A percentile compares a stretch with the other conserved stretches of the same genome.
Conservation (phyloP, 345 rosid genomes). For the Brassica napus region DNA sequence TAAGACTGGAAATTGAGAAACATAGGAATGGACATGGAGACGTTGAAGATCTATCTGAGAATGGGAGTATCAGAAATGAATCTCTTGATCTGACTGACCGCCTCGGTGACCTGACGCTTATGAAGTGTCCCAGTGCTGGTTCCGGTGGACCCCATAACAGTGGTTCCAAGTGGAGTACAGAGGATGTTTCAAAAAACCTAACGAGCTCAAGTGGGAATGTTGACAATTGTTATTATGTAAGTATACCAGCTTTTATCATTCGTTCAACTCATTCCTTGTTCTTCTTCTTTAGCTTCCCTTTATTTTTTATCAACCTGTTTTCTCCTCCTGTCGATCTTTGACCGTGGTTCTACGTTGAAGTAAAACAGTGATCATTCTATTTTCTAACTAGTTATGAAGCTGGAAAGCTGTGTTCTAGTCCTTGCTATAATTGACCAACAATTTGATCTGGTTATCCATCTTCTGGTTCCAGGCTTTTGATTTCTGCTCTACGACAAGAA, state of each 20-base stretch:
- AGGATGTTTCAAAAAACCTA: conserved; percentile 61
- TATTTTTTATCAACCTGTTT: conserved; percentile 12
- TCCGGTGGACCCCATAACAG: conserved; percentile 63
- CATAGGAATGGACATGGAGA: conserved; percentile 70
- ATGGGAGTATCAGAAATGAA: conserved; percentile 84
- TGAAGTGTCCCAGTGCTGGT: conserved; percentile 70
- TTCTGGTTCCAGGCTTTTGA: conserved; percentile 90
- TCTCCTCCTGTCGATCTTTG: conserved; percentile 15
- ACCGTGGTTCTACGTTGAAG: conserved; percentile 25
- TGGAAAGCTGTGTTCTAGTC: conserved; percentile 5
- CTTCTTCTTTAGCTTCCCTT: conserved; percentile 21
- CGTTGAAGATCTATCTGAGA: conserved; percentile 78
- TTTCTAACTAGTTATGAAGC: conserved; percentile 16
- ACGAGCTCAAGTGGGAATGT: conserved; percentile 53
- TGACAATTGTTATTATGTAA: conserved; percentile 71
- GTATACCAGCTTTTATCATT: conserved; percentile 31
- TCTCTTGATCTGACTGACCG: conserved; percentile 72
- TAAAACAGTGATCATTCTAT: conserved; percentile 1
- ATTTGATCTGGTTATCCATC: conserved; percentile 18
- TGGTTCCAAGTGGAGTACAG: conserved; percentile 53
- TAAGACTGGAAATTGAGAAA: conserved; percentile 93
- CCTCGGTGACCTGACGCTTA: conserved; percentile 51
- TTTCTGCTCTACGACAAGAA: conserved; percentile 88
- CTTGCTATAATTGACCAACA: conserved; percentile 9
- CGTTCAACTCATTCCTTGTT: conserved; percentile 6